Evolutionary conservation across 768 basidiomycete genomes (phyloP), one percentile per base, ranked within the genome.

Genomic region (Auricularia sp.): DNA sequence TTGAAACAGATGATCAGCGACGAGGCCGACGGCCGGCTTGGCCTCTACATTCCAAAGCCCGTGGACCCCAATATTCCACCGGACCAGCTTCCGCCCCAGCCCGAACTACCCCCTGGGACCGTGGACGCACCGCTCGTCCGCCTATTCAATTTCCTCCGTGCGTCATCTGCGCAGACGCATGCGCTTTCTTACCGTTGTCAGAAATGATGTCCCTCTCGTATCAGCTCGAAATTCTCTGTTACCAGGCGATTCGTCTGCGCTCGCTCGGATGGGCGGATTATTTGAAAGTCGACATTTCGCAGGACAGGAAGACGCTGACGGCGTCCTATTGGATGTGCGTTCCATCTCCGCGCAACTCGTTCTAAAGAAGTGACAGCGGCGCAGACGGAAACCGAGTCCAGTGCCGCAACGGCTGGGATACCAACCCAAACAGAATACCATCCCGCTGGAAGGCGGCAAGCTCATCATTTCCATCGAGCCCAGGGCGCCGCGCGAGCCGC

Each of bases 131-230:
- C 95, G 11, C 81, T 98, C 3, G 83, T 93, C 7, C 84, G 95
- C 51, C 71, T 93, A 6, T 94, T 83, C 75, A 96, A 95, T 69
- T 91, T 96, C 68, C 79, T 98, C 42, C 93, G 94, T 96, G 73
- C 71, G 92, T 74, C 4, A 4, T 60, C 16, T 61, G 43, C 54
- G 42, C 12, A 36, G 12, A 34, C 44, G 2, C 53, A 21, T 14
- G 62, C 59, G 64, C 61, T 51, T 64, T 54, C 62, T 69, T 35
- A 68, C 62, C 33, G 60, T 34, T 34, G 16, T 5, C 67, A 95
- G 93, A 94, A 72, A 88, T 91, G 80, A 90, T 94, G 84, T 91
- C 92, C 1, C 74, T 97, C 65, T 88, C 91, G 2, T 97, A 97
- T 74, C 94, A 96, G 70, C 80, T 98, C 16, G 95, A 94, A 74